Evolutionary conservation across 768 basidiomycete species (phyloP).

Genomic region (Dictyophora rubrovolvata): DNA sequence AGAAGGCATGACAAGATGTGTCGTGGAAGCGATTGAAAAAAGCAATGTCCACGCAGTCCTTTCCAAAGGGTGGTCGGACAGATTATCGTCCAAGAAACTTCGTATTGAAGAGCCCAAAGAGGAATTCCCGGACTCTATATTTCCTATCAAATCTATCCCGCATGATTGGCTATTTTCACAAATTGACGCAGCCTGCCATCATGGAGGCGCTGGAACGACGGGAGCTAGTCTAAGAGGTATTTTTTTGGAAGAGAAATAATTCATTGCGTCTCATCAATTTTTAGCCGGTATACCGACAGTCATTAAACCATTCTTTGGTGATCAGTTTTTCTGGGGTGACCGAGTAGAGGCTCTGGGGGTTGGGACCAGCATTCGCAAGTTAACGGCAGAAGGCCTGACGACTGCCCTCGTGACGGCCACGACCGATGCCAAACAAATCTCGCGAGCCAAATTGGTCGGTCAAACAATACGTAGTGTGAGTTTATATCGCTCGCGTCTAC

Average conservation of each 20-base stretch:
- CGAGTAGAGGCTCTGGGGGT: conserved; percentile 95
- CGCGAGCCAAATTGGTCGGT: conserved; percentile 73
- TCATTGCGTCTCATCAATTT: not conserved
- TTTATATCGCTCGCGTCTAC: not conserved
- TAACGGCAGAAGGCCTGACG: conserved; percentile 68
- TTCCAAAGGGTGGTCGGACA: conserved; percentile 97
- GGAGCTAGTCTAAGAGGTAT: conserved; percentile 87
- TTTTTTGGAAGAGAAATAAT: conserved; percentile 12
- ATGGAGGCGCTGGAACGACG: conserved; percentile 94
- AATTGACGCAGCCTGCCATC: conserved; percentile 96
- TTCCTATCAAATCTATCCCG: conserved; percentile 75
- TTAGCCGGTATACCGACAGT: conserved; percentile 89
- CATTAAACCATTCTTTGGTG: conserved; percentile 95
- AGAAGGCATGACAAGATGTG: conserved; percentile 80
- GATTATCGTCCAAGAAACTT: conserved; percentile 56
- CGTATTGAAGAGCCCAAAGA: conserved; percentile 51
- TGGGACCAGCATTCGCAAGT: conserved; percentile 77
- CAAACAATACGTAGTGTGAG: conserved; percentile 77
- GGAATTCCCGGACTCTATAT: conserved; percentile 69
- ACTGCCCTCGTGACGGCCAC: conserved; percentile 77
- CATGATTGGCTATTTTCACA: conserved; percentile 94
- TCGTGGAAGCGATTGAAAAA: conserved; percentile 77
- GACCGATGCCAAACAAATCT: conserved; percentile 80
- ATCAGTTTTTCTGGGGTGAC: conserved; percentile 97
- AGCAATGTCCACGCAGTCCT: conserved; percentile 89